Percentiles rank a stretch among this genome's conserved stretches.
Evolutionary conservation across 805 yeast species (phyloP).

Genomic region (Candida schatavii): DNA sequence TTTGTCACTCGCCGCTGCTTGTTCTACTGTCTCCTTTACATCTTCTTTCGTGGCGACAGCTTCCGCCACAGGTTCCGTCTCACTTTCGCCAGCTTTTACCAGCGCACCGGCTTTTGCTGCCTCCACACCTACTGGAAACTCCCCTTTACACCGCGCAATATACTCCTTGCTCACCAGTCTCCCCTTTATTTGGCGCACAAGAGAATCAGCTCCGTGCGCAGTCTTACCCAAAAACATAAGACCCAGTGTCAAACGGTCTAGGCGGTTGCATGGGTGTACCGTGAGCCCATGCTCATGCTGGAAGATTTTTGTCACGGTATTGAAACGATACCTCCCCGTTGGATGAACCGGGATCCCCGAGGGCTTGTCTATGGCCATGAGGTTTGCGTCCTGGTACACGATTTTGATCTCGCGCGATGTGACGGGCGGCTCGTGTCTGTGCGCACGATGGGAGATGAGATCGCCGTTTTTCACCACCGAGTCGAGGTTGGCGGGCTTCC

Average conservation of each 20-base stretch:
- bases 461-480: conserved; percentile 79
- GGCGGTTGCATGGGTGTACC: conserved; percentile 80
- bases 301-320: conserved; percentile 73
- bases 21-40: too few relatives aligned
- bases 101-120: neutral
- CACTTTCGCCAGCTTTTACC: neutral
- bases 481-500: conserved; percentile 58
- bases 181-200: conserved; percentile 69
- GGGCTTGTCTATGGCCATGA: conserved; percentile 88
- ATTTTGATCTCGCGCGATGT: conserved; percentile 56
- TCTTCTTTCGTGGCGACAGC: conserved; percentile 19
- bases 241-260: conserved; percentile 91
- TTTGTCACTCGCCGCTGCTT: too few relatives aligned
- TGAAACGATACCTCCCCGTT: conserved; percentile 77
- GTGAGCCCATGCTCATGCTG: conserved; percentile 63
- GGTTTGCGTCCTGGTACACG: conserved; percentile 69
- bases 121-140: conserved; percentile 65
- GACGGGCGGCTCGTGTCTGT: conserved; percentile 90
- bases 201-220: conserved; percentile 70
- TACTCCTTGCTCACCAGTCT: conserved; percentile 79
- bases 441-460: conserved; percentile 70
- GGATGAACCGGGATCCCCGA: conserved; percentile 96
- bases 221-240: conserved; percentile 86
- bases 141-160: conserved; percentile 83
- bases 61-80: too few relatives aligned